Percentiles rank a stretch among this genome's conserved stretches.
These are phyloP conservation scores for Penicillium pulvis DNA, from an alignment of 495 filamentous ascomycete genomes.

Conservation along the genomic window DNA sequence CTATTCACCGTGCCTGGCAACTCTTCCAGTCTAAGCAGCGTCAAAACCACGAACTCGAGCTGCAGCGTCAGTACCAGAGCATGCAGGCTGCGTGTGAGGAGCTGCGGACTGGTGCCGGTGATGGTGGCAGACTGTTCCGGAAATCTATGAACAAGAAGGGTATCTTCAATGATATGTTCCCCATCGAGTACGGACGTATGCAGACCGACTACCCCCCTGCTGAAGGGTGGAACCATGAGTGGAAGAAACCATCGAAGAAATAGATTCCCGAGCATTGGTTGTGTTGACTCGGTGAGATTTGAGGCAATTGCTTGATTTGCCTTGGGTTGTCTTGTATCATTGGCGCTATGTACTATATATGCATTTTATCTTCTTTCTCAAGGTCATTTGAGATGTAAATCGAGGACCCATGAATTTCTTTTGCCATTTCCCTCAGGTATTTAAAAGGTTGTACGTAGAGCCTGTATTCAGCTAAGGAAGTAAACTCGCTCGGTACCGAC, in stretches of 20 bases:
- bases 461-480: no score
- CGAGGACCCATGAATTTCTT: background rate
- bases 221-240: constrained; percentile 76
- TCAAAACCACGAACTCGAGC: constrained; percentile 57
- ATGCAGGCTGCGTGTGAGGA: constrained; percentile 83
- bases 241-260: constrained; percentile 43
- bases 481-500: no score
- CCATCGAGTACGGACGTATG: constrained; percentile 83
- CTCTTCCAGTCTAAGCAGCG: constrained; percentile 67
- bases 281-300: constrained; percentile 5
- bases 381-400: constrained; percentile 1
- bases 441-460: no score
- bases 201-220: constrained; percentile 76
- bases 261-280: constrained; percentile 21
- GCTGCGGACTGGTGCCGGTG: constrained; percentile 68
- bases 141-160: constrained; percentile 85
- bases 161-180: constrained; percentile 64
- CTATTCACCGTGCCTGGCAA: constrained; percentile 94
- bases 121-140: constrained; percentile 78
- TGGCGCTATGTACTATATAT: constrained; percentile 34
- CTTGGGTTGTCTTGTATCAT: constrained; percentile 22
- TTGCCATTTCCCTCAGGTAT: no score
- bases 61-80: constrained; percentile 74
- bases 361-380: constrained; percentile 22
- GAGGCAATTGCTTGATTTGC: constrained; percentile 3